Evolutionary conservation across 1,139 yeast species (phyloP).

Genomic region (Taphrina wiesneri): DNA sequence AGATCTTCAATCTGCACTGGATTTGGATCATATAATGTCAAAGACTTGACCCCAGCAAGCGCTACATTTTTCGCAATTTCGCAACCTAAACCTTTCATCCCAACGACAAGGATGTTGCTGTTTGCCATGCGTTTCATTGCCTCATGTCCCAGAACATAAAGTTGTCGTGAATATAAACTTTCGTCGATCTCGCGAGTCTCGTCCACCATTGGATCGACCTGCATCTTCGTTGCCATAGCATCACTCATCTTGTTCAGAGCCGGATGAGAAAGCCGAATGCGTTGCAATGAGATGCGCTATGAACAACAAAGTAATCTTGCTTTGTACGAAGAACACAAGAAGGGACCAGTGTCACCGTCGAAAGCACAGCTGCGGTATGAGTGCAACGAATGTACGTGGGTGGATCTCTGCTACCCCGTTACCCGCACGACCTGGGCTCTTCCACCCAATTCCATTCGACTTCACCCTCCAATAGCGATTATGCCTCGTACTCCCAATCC

Average conservation of each 20-base stretch:
- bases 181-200: conserved; percentile 64
- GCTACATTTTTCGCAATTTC: conserved; percentile 94
- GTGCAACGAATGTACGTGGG: neutral
- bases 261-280: neutral
- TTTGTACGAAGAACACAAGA: neutral
- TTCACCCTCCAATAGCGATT: too few species aligned
- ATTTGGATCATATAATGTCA: conserved; percentile 81
- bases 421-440: neutral
- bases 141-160: conserved; percentile 89
- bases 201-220: conserved; percentile 38
- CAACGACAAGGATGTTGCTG: conserved; percentile 84
- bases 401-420: conserved; percentile 1
- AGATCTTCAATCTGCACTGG: conserved; percentile 69
- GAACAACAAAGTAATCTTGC: neutral
- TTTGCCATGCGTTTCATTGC: conserved; percentile 97
- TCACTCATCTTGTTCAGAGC: conserved; percentile 13
- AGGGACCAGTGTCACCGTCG: neutral
- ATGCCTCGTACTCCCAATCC: neutral
- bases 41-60: conserved; percentile 92
- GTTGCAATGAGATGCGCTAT: neutral
- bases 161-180: conserved; percentile 90
- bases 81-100: conserved; percentile 86
- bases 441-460: conserved; percentile 1
- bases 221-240: conserved; percentile 38
- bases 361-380: neutral